Base-by-base conservation (phyloP, 331 rosid genomes). In the Quercus phellos region DNA sequence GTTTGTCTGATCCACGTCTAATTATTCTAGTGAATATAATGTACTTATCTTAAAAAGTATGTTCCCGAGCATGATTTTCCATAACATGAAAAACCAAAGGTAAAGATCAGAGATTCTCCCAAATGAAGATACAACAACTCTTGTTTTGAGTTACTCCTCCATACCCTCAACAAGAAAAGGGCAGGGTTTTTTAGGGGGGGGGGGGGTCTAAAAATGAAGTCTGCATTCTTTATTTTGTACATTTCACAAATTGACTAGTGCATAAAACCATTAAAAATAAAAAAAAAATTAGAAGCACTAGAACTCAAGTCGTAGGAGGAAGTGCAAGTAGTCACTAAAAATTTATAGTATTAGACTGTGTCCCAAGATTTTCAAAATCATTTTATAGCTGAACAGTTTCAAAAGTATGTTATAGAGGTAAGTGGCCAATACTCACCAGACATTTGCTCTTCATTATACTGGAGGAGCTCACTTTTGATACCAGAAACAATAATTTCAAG, bases 401-500 rank as follows among this genome's bases (percentile, higher is more conserved):
- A 61, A 34, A 61, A 24, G 68, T 27, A 34, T 61, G 35, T 61
- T 61, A 61, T 27, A 2, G 68, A 61, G 27, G 27, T 34, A 61
- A 27, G 4, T 4, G 68, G 68, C 3, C 32, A 61, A 27, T 2
- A 26, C 6, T 12, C 68, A 17, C 68, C 38, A 61, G 68, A 13
- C 16, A 6, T 61, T 27, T 18, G 68, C 38, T 5, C 18, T 61
- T 29, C 68, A 27, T 10, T 27, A 32, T 4, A 3, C 2, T 5
- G 14, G 10, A 26, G 11, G 42, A 61, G 68, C 29, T 24, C 12
- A 34, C 21, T 50, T 17, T 55, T n/a, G 55, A 22, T 27, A 17
- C 75, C 60, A 68, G 55, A 21, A 38, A 21, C 61, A 34, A 53
- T 27, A 77, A 42, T 55, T 29, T 77, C 16, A 26, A 77, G 68